Base-by-base conservation (phyloP, 1,284 basidiomycete genomes). In the Coniferiporia sulphurascens region DNA sequence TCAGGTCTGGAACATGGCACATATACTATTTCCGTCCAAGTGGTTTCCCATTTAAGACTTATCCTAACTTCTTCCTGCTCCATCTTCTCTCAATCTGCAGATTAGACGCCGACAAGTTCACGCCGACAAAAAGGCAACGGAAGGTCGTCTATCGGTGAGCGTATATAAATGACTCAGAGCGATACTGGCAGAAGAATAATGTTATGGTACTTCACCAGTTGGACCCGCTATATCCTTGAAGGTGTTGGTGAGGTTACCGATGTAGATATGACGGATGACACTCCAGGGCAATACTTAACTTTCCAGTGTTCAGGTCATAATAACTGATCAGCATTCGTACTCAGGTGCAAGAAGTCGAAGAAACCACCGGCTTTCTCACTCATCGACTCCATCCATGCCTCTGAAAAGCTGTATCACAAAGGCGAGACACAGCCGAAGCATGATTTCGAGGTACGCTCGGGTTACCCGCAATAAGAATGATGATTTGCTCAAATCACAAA, bases 41-140 rank as follows among this genome's bases (percentile, higher is more conserved):
- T 27, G 27, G 27, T 41, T 10, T 10, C 38, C 7, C 9, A 41
- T 41, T 12, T 3, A 41, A 41, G 15, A 4, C 3, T 15, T 15
- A 41, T 41, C 15, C 15, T 41, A 8, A 41, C 2, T 3, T 3
- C 9, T 12, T 41, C 9, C 38, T 8, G 27, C 38, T 41, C 9
- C 3, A 41, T 41, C 9, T 41, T 15, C 3, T 27, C 27, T 27
- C 5, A 27, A 27, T 3, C 27, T 1, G 45, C 63, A 92, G 91
- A 67, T 78, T 96, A n/a, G 88, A 93, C 68, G 83, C 83, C 0
- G 64, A 76, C 0, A 70, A 69, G n/a, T 95, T 95, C 74, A 83
- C 83, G 64, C 81, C 88, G 0, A 85, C 86, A 12, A 88, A 86
- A 69, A 89, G 87, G 65, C 91, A 95, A 65, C 78, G 92, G 51